Percentiles rank a stretch among this genome's conserved stretches.
phyloP scores from a whole-genome alignment of 2,329 filamentous ascomycete genomes.

The Penicillium sclerotiorum region DNA sequence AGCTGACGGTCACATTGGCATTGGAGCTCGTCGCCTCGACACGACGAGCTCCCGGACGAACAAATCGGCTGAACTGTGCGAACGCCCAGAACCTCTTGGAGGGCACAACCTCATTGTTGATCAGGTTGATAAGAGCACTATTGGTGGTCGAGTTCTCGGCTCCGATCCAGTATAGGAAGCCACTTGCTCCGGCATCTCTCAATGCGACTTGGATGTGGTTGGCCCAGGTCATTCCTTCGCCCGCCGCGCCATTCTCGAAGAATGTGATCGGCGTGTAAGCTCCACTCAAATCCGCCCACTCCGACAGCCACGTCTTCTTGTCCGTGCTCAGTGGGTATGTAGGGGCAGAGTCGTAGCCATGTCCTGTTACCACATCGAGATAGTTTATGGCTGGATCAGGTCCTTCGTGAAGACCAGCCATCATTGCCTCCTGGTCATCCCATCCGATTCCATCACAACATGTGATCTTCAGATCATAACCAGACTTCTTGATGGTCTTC shows the following conservation, averaged over 20 bases:
- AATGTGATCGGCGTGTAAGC: constrained; percentile 37
- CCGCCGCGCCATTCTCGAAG: constrained; percentile 31
- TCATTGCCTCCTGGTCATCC: constrained; percentile 41
- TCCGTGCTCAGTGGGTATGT: constrained; percentile 45
- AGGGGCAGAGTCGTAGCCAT: constrained; percentile 48
- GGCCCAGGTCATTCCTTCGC: constrained; percentile 58
- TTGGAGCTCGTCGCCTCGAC: background rate
- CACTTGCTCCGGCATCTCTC: constrained; percentile 51
- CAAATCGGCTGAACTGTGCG: constrained; percentile 3
- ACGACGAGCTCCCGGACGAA: background rate
- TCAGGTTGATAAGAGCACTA: constrained; percentile 1
- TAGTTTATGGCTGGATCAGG: constrained; percentile 37
- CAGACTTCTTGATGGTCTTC: constrained; percentile 39
- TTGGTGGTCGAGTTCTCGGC: constrained; percentile 9
- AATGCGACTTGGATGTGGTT: constrained; percentile 55
- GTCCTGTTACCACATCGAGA: constrained; percentile 43
- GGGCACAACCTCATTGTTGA: constrained; percentile 6
- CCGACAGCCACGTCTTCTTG: constrained; percentile 56
- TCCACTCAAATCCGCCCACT: constrained; percentile 52
- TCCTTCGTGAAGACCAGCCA: constrained; percentile 37
- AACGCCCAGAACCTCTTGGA: constrained; percentile 3
- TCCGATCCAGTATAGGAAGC: constrained; percentile 61
- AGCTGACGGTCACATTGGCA: constrained; percentile 1
- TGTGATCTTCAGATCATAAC: constrained; percentile 43
- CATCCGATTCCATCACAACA: constrained; percentile 52